A percentile compares a stretch with the other conserved stretches of the same genome.
Conservation (phyloP, 1,284 basidiomycete species). For the Filobasidium uniguttulatum region DNA sequence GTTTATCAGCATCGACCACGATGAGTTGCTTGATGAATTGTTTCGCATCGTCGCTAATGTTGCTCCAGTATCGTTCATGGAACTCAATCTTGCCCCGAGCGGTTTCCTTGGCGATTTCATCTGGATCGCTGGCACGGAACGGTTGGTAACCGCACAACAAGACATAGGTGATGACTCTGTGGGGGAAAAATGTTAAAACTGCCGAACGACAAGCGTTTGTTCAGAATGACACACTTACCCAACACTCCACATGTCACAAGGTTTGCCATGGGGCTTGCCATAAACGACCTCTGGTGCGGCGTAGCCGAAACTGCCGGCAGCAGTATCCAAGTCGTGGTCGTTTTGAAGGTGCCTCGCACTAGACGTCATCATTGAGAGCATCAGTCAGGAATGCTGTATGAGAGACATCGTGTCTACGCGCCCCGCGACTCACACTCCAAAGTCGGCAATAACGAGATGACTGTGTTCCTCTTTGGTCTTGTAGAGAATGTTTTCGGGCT, state of each 20-base stretch:
- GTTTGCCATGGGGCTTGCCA: conserved; percentile 71
- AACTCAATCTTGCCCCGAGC: conserved; percentile 72
- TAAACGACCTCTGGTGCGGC: conserved; percentile 84
- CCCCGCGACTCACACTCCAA: conserved; percentile 62
- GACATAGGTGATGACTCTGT: conserved; percentile 82
- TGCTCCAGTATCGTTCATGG: conserved; percentile 87
- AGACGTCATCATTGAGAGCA: conserved; percentile 7
- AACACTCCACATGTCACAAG: conserved; percentile 85
- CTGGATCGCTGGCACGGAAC: conserved; percentile 70
- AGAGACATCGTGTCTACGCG: neutral
- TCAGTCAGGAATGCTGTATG: conserved; percentile 14
- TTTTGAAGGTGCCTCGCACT: conserved; percentile 75
- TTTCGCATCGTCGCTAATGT: conserved; percentile 66
- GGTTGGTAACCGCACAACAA: conserved; percentile 85
- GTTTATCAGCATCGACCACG: conserved; percentile 54
- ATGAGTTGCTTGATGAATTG: conserved; percentile 66
- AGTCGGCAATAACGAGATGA: conserved; percentile 84
- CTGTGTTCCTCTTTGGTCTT: conserved; percentile 52
- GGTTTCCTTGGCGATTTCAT: conserved; percentile 66
- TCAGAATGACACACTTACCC: conserved; percentile 46
- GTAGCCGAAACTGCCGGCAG: conserved; percentile 87
- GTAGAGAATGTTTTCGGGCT: conserved; percentile 92
- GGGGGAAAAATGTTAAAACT: no score
- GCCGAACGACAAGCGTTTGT: no score
- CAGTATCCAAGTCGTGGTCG: conserved; percentile 58